Percentiles rank a stretch among this genome's conserved stretches.
Evolutionary conservation across 805 yeast genomes (phyloP).

Genomic region (Maudiozyma pseudohumilis): DNA sequence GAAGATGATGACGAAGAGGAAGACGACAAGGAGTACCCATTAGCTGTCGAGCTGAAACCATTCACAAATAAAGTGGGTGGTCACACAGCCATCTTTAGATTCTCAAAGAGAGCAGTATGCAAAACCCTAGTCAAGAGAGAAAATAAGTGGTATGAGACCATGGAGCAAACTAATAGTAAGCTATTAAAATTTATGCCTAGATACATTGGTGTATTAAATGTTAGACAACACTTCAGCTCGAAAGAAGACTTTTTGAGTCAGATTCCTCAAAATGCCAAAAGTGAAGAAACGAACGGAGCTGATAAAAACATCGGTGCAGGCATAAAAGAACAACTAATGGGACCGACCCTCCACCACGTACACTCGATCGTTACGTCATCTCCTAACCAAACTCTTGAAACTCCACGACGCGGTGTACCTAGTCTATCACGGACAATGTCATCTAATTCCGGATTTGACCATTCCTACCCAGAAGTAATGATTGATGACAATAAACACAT

Average conservation of each 20-base stretch:
- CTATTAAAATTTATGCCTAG: slow-evolving; percentile 81
- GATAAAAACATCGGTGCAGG: slow-evolving; percentile 1
- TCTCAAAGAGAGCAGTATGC: slow-evolving; percentile 86
- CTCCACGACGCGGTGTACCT: background rate
- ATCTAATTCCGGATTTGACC: slow-evolving; percentile 3
- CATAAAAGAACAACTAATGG: slow-evolving; percentile 7
- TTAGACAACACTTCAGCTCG: slow-evolving; percentile 51
- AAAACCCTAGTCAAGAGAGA: slow-evolving; percentile 87
- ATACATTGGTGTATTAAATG: slow-evolving; percentile 90
- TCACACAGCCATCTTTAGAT: slow-evolving; percentile 91
- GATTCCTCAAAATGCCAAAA: slow-evolving; percentile 5
- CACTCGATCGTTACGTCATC: slow-evolving; percentile 14
- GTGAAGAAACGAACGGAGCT: background rate
- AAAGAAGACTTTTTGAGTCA: slow-evolving; percentile 19
- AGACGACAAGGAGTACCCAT: slow-evolving; percentile 39
- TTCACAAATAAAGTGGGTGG: slow-evolving; percentile 95
- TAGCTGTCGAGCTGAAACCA: slow-evolving; percentile 84
- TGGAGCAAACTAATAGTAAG: slow-evolving; percentile 69
- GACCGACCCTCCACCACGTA: slow-evolving; percentile 12
- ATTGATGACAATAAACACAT: slow-evolving; percentile 88
- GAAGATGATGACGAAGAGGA: slow-evolving; percentile 20
- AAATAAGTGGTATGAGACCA: slow-evolving; percentile 82
- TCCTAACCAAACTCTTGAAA: slow-evolving; percentile 7
- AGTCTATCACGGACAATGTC: background rate
- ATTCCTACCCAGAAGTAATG: slow-evolving; percentile 62